Evolutionary conservation across 805 yeast genomes (phyloP).

Genomic region (Spathaspora passalidarum): DNA sequence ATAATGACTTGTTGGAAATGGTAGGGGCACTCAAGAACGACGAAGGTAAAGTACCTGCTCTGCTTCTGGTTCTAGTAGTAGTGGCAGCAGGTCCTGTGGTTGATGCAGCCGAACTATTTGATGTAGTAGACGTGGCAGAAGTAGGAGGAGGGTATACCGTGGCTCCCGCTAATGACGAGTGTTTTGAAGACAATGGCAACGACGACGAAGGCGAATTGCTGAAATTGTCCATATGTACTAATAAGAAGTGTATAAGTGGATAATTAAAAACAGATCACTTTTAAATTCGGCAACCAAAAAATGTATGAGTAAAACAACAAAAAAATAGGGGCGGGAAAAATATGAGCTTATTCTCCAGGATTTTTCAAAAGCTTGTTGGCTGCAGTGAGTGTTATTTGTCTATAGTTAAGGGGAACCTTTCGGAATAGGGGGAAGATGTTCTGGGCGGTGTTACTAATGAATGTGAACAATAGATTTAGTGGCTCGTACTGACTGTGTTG

Average conservation of each 20-base stretch:
- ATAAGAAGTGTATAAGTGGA: background rate
- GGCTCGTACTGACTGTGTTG: too few relatives aligned
- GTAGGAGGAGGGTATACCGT: background rate
- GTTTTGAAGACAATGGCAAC: background rate
- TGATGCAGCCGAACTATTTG: constrained; percentile 1
- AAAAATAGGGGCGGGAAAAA: too few relatives aligned
- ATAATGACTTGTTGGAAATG: constrained; percentile 3
- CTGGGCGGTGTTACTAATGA: too few relatives aligned
- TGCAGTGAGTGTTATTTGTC: too few relatives aligned
- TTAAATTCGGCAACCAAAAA: background rate
- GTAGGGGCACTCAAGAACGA: constrained; percentile 30
- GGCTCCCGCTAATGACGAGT: background rate
- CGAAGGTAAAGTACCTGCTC: constrained; percentile 81
- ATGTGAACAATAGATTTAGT: too few relatives aligned
- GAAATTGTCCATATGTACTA: background rate
- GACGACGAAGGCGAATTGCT: constrained; percentile 1
- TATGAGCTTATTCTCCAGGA: too few relatives aligned
- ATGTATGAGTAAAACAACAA: too few relatives aligned
- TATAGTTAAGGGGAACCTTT: too few relatives aligned
- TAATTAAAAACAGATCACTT: too few relatives aligned
- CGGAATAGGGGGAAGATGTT: too few relatives aligned
- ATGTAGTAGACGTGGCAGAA: constrained; percentile 25
- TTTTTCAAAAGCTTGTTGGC: too few relatives aligned
- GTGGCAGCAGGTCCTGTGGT: background rate
- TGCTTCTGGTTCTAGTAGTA: constrained; percentile 46